Evolutionary conservation across 1,139 yeast species (phyloP).

Genomic region (Pichia sp.): DNA sequence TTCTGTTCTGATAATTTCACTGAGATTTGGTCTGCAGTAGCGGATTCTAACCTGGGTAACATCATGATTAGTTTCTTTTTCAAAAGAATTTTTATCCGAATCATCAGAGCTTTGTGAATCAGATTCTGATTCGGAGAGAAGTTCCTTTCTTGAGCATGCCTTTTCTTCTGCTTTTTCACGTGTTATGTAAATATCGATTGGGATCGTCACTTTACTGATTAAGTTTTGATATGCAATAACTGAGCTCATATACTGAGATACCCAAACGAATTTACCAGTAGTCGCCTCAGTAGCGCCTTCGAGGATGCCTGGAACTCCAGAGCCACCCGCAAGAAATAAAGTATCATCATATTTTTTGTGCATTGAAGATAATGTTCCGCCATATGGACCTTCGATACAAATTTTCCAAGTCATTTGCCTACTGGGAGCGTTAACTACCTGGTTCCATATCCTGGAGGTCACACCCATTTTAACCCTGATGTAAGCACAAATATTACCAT

Average conservation of each 20-base stretch:
- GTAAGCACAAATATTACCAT: constrained; percentile 28
- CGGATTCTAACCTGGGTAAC: background rate
- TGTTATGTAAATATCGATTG: constrained; percentile 19
- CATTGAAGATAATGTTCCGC: constrained; percentile 28
- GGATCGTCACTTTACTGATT: constrained; percentile 6
- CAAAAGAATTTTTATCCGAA: background rate
- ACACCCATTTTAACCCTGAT: constrained; percentile 37
- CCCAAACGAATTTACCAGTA: constrained; percentile 7
- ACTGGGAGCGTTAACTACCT: constrained; percentile 23
- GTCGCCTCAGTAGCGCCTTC: constrained; percentile 1
- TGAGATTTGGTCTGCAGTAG: constrained; percentile 38
- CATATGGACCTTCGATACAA: constrained; percentile 64
- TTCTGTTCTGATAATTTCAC: constrained; percentile 33
- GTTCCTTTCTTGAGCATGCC: background rate
- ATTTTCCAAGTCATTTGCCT: constrained; percentile 31
- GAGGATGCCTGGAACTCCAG: constrained; percentile 39
- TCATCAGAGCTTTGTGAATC: background rate
- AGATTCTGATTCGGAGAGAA: constrained; percentile 1
- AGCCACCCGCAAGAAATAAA: constrained; percentile 63
- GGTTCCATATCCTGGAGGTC: constrained; percentile 22
- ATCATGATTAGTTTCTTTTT: background rate
- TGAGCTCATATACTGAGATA: constrained; percentile 9
- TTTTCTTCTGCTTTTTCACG: constrained; percentile 12
- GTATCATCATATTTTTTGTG: constrained; percentile 48
- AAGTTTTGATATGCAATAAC: constrained; percentile 12